Evolutionary conservation across 164 flowering plant species (phyloP), one percentile per base, ranked within the genome.

Genomic region (Aristolochia fimbriata): DNA sequence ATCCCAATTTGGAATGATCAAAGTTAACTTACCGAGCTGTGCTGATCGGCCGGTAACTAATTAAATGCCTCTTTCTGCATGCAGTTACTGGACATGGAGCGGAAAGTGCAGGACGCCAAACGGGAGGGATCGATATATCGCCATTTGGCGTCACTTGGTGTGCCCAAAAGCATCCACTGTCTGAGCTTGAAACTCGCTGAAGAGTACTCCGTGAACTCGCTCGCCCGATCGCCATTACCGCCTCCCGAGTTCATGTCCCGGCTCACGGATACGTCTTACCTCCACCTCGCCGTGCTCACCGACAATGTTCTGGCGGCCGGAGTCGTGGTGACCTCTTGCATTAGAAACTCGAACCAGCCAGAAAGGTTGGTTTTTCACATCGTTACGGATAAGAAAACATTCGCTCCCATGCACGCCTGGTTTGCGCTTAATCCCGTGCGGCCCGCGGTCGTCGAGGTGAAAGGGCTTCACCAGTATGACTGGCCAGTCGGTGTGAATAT

Each of bases 371-470:
- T 87, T 27, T 81, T 87, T 67, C 95, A 87, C 62, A 62, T 87
- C 1, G 68, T 87, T 33, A 87, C 95, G 5, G 95, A 87, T 67
- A 87, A 79, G 77, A 85, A 85, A 80, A 87, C 88, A 22, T 87
- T 79, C 54, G 74, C 84, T 16, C 74, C 91, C 9, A 87, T 87
- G 95, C 87, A 85, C 65, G 85, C 95, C 0, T 85, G 91, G 95
- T 85, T 87, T 69, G 84, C 95, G 0, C 68, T 75, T 30, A 71
- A 85, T 65, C 51, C 81, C 12, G 55, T 71, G 15, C 31, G 67
- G 24, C 76, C 83, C 14, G 77, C 84, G 1, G 78, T 76, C 25
- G 77, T 85, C 63, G 91, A 85, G 75, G 86, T 87, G n/a, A 87
- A 82, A 69, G 91, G 88, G 12, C 66, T 87, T 58, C 95, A 87